Conservation (phyloP, 106 monocot genomes). For the Agapanthus africanus region DNA sequence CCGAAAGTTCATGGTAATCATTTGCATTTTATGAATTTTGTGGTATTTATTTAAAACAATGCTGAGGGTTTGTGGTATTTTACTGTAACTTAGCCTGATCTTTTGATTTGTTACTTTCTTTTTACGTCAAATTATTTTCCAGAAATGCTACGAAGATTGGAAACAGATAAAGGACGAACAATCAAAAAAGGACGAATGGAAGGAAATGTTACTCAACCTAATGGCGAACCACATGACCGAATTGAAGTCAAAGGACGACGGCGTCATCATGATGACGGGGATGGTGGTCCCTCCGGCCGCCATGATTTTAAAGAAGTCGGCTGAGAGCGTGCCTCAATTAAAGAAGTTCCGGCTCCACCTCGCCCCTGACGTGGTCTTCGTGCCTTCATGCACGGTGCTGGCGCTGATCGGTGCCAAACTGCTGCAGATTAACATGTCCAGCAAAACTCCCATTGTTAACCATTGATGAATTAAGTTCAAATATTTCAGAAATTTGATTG, state of each 20-base stretch:
- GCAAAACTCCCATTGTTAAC: too few species aligned
- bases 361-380: slow-evolving; percentile 43
- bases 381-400: slow-evolving; percentile 32
- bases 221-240: slow-evolving; percentile 14
- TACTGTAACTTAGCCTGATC: too few species aligned
- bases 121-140: too few species aligned
- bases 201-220: slow-evolving; percentile 8
- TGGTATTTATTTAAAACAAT: too few species aligned
- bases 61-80: too few species aligned
- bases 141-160: slow-evolving; percentile 5
- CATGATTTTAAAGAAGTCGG: slow-evolving; percentile 49
- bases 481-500: too few species aligned
- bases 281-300: slow-evolving; percentile 53
- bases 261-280: slow-evolving; percentile 36
- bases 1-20: too few species aligned
- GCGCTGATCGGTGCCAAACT: slow-evolving; percentile 29
- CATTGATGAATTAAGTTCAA: too few species aligned
- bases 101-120: too few species aligned
- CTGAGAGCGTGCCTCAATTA: slow-evolving; percentile 32
- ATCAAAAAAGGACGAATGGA: slow-evolving; percentile 2
- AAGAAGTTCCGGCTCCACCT: slow-evolving; percentile 41
- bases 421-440: slow-evolving; percentile 18
- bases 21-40: too few species aligned
- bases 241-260: not conserved
- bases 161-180: not conserved